Percentiles rank a stretch among this genome's conserved stretches.
Conservation (phyloP, 768 basidiomycete species). For the Tephrocybe sp. region DNA sequence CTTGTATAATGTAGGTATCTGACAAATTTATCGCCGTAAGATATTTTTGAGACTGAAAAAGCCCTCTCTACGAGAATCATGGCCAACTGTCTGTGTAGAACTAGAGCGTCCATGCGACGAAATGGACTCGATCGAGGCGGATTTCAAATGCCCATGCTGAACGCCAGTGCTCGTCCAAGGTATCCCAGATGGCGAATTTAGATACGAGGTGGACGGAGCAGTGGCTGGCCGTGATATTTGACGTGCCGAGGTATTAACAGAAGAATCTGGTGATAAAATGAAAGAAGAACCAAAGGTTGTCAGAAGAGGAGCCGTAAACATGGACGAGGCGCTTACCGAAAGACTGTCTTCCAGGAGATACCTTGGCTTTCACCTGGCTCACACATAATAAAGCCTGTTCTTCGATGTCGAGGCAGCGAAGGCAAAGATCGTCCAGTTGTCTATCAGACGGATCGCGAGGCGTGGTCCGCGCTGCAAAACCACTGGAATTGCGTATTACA, state of each 20-base stretch:
- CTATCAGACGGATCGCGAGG: constrained; percentile 33
- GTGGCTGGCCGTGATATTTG: constrained; percentile 44
- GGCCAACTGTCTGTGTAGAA: constrained; percentile 23
- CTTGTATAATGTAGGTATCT: not conserved
- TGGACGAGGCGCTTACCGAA: constrained; percentile 3
- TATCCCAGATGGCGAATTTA: constrained; percentile 19
- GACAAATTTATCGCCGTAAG: constrained; percentile 30
- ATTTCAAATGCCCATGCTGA: constrained; percentile 39
- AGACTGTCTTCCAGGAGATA: constrained; percentile 26
- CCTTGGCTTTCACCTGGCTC: constrained; percentile 50
- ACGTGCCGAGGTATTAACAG: constrained; percentile 14
- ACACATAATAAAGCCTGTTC: constrained; percentile 66
- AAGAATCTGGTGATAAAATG: constrained; percentile 9
- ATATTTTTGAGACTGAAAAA: constrained; percentile 43
- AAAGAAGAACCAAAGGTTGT: constrained; percentile 8
- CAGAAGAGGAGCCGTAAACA: not conserved
- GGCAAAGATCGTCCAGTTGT: constrained; percentile 53
- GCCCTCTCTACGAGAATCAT: constrained; percentile 40
- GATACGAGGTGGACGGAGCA: constrained; percentile 38
- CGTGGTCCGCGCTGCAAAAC: constrained; percentile 32
- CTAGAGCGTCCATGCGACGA: constrained; percentile 27
- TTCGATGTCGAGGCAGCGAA: constrained; percentile 67
- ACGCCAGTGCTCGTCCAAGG: constrained; percentile 16
- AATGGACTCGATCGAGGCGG: constrained; percentile 55
- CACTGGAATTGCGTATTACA: constrained; percentile 62